Evolutionary conservation across 2,329 filamentous ascomycete species (phyloP).

Genomic region (Colletotrichum sp.): DNA sequence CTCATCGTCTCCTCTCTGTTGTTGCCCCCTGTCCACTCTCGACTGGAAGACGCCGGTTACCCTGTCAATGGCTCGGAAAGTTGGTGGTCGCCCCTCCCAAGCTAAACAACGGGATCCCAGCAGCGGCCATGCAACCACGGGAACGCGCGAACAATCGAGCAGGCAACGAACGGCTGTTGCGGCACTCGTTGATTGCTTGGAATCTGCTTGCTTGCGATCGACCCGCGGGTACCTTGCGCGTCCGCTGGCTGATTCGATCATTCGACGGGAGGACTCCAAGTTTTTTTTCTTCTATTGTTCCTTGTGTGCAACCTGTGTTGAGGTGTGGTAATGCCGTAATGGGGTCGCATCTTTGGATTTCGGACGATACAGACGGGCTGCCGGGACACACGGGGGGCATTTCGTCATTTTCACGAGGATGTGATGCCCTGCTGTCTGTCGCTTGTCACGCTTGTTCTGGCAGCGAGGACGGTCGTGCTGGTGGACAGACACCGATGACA

Average conservation of each 20-base stretch:
- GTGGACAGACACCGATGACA: neutral
- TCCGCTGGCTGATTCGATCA: neutral
- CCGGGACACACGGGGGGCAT: neutral
- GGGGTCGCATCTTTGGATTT: neutral
- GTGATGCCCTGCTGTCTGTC: neutral
- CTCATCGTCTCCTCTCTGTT: neutral
- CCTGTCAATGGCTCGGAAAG: slow-evolving; percentile 14
- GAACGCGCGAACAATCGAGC: slow-evolving; percentile 15
- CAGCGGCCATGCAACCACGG: slow-evolving; percentile 12
- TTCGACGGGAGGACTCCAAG: neutral
- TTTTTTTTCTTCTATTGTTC: neutral
- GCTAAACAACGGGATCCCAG: slow-evolving; percentile 12
- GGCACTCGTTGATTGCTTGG: slow-evolving; percentile 18
- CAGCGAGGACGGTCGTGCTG: neutral
- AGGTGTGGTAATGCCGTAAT: neutral
- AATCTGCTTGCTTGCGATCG: neutral
- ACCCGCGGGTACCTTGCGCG: slow-evolving; percentile 2
- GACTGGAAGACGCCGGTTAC: slow-evolving; percentile 11
- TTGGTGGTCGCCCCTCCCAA: neutral
- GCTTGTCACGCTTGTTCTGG: neutral
- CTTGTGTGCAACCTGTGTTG: neutral
- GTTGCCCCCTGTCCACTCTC: neutral
- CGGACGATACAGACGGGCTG: neutral
- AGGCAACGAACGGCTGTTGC: slow-evolving; percentile 14
- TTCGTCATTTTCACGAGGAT: neutral